Conservation (phyloP, 2,329 filamentous ascomycete species). For the Colletotrichum orbiculare region DNA sequence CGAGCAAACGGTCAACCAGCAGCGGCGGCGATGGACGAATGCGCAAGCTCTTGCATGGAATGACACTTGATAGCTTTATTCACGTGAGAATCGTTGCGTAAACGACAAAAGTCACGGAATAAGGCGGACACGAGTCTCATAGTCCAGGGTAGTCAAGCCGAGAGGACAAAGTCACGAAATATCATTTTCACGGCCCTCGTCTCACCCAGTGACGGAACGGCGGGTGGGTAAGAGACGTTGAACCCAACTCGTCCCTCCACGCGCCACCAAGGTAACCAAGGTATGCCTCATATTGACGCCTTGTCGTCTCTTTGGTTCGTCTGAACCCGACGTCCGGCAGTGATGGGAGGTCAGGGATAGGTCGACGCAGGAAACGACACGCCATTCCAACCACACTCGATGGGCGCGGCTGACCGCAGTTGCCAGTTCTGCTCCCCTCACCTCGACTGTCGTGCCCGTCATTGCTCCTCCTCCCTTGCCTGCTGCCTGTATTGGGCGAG, state of each 20-base stretch:
- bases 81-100: too few relatives aligned
- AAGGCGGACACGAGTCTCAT: not conserved
- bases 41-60: too few relatives aligned
- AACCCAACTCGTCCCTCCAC: too few relatives aligned
- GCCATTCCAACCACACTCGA: conserved; percentile 27
- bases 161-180: not conserved
- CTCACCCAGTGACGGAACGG: not conserved
- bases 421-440: not conserved
- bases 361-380: not conserved
- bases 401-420: conserved; percentile 27
- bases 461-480: not conserved
- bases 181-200: not conserved
- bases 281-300: conserved; percentile 2
- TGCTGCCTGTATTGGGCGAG: not conserved
- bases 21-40: too few relatives aligned
- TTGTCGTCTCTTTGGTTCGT: conserved; percentile 6
- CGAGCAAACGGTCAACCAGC: too few relatives aligned
- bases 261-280: too few relatives aligned
- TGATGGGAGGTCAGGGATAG: conserved; percentile 19
- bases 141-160: not conserved
- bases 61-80: too few relatives aligned
- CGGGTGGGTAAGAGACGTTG: conserved; percentile 1
- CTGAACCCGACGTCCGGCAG: conserved; percentile 14
- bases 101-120: not conserved
- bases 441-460: not conserved